Conservation (phyloP, 805 yeast genomes). For the Candida chilensis region DNA sequence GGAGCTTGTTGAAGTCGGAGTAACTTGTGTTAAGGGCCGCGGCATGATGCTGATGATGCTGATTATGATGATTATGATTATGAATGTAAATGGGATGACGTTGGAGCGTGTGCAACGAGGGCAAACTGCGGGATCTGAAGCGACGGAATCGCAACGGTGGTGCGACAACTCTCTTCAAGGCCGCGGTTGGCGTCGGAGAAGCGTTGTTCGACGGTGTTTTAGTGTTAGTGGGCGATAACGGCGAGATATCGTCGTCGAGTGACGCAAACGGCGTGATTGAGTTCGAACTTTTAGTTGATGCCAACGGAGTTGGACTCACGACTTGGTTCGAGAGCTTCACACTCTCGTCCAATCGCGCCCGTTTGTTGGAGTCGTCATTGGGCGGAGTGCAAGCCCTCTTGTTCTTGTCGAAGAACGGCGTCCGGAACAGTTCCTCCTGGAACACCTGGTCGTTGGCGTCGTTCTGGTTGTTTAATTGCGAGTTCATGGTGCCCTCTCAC, state of each 20-base stretch:
- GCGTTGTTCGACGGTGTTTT: constrained; percentile 1
- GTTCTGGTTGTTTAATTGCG: constrained; percentile 18
- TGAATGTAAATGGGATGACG: neutral
- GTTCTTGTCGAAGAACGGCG: constrained; percentile 19
- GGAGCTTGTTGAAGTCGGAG: constrained; percentile 7
- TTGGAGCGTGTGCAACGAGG: constrained; percentile 5
- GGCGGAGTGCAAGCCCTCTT: constrained; percentile 8
- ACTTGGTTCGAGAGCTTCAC: constrained; percentile 1
- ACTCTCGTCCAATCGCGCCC: constrained; percentile 11
- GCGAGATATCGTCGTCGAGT: constrained; percentile 3
- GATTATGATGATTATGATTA: constrained; percentile 23
- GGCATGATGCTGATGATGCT: constrained; percentile 1
- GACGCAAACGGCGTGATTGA: constrained; percentile 4
- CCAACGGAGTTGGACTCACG: constrained; percentile 5
- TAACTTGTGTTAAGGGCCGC: too few species aligned
- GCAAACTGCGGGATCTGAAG: constrained; percentile 28
- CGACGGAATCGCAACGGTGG: constrained; percentile 24
- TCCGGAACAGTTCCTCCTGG: constrained; percentile 20
- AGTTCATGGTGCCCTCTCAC: constrained; percentile 13
- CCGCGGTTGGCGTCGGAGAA: constrained; percentile 2
- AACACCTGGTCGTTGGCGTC: constrained; percentile 22
- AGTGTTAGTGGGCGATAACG: constrained; percentile 2
- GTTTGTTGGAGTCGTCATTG: constrained; percentile 8
- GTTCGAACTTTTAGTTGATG: constrained; percentile 5
- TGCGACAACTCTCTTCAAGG: constrained; percentile 9